Percentiles rank a stretch among this genome's conserved stretches.
Conservation (phyloP, 768 basidiomycete genomes). For the Pluteus cervinus region DNA sequence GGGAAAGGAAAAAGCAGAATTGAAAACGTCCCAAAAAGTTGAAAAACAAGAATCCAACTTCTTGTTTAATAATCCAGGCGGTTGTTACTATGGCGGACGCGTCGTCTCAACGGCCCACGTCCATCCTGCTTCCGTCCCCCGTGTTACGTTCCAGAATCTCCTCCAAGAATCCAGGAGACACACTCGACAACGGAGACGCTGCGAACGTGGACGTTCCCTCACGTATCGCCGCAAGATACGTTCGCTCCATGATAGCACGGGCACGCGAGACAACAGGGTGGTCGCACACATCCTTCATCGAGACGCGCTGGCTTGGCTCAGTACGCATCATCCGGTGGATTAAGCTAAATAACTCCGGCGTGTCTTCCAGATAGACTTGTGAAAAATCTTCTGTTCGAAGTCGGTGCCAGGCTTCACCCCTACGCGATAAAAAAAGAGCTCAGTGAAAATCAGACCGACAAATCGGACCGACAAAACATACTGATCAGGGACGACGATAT, state of each 20-base stretch:
- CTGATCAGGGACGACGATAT: slow-evolving; percentile 97
- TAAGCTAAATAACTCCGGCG: slow-evolving; percentile 59
- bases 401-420: slow-evolving; percentile 92
- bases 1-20: no score
- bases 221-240: slow-evolving; percentile 27
- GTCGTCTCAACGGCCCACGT: slow-evolving; percentile 28
- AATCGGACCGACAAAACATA: slow-evolving; percentile 39
- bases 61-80: no score
- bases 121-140: slow-evolving; percentile 26
- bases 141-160: slow-evolving; percentile 42
- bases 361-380: slow-evolving; percentile 68
- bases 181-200: slow-evolving; percentile 58
- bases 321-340: slow-evolving; percentile 76
- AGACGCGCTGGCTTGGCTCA: slow-evolving; percentile 54
- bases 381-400: slow-evolving; percentile 88
- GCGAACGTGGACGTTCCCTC: slow-evolving; percentile 39
- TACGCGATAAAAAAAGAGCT: slow-evolving; percentile 26
- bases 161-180: slow-evolving; percentile 56
- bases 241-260: slow-evolving; percentile 55
- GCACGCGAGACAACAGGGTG: slow-evolving; percentile 64
- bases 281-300: slow-evolving; percentile 46
- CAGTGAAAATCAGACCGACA: slow-evolving; percentile 8
- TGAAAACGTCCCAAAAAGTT: no score
- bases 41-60: no score
- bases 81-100: slow-evolving; percentile 4